These are phyloP conservation scores for Aquilaria agallochum DNA, from an alignment of 441 rosid species.

Conservation along the genomic window DNA sequence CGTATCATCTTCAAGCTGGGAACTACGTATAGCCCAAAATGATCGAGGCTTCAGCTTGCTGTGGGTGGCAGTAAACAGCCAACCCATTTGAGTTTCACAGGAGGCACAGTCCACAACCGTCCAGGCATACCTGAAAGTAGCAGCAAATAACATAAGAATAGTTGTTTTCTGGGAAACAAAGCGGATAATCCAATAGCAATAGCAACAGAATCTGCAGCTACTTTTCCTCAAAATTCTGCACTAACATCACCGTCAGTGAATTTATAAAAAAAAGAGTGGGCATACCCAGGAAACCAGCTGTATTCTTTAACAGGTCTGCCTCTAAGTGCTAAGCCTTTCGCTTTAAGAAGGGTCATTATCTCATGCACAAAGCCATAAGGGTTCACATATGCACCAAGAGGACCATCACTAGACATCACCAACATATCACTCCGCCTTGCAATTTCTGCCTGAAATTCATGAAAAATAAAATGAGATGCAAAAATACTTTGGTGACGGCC, in stretches of 20 bases:
- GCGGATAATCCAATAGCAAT: neutral
- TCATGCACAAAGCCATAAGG: conserved; percentile 70
- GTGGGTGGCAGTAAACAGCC: conserved; percentile 80
- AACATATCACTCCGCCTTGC: conserved; percentile 92
- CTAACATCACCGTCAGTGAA: neutral
- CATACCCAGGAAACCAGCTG: conserved; percentile 99
- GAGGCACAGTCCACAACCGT: conserved; percentile 48
- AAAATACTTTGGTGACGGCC: neutral
- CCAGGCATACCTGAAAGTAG: conserved; percentile 80
- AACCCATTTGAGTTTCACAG: conserved; percentile 75
- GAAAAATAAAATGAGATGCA: conserved; percentile 6
- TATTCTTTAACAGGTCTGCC: conserved; percentile 45
- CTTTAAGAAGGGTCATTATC: conserved; percentile 67
- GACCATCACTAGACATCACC: conserved; percentile 96
- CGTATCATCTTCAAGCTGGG: conserved; percentile 64
- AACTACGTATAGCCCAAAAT: conserved; percentile 87
- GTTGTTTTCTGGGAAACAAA: neutral
- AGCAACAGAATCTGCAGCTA: neutral
- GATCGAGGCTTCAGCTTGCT: conserved; percentile 67
- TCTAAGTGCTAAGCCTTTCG: conserved; percentile 56
- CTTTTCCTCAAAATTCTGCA: neutral
- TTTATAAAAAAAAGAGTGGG: neutral
- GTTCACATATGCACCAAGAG: conserved; percentile 93
- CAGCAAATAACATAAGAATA: conserved; percentile 2
- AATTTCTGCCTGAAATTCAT: conserved; percentile 49